These are phyloP conservation scores for Entomortierella chlamydospora DNA, from an alignment of 192 early-diverging fungal genomes.

Conservation along the genomic window DNA sequence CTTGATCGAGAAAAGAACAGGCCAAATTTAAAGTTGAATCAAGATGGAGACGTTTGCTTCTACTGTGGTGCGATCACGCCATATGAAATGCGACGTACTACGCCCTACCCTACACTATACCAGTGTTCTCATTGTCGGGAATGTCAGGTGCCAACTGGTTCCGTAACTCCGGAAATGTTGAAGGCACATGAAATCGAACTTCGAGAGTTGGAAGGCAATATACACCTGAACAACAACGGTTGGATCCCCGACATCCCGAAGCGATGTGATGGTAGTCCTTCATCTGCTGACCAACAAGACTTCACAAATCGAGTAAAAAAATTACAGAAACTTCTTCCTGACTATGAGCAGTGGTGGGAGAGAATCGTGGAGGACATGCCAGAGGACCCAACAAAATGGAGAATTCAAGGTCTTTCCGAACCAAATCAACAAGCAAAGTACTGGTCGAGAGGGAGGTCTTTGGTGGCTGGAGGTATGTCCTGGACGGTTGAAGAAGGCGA, in stretches of 20 bases:
- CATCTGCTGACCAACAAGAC: background rate
- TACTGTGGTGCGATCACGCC: conserved; percentile 21
- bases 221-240: conserved; percentile 9
- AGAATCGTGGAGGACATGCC: background rate
- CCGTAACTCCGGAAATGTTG: background rate
- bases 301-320: background rate
- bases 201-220: conserved; percentile 4
- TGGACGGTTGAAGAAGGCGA: conserved; percentile 33
- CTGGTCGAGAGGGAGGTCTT: background rate
- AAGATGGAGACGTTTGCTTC: conserved; percentile 30
- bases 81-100: background rate
- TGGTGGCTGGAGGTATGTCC: conserved; percentile 33
- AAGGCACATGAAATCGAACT: conserved; percentile 5
- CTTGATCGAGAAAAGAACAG: background rate
- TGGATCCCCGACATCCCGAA: background rate
- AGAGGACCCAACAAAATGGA: background rate
- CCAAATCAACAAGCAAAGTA: conserved; percentile 1
- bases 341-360: background rate
- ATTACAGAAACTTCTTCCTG: background rate
- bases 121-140: conserved; percentile 5
- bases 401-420: background rate
- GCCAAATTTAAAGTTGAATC: conserved; percentile 4
- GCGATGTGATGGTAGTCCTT: background rate
- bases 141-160: background rate
- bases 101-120: conserved; percentile 16